Evolutionary conservation across 345 rosid genomes (phyloP).

Genomic region (Linum usitatissimum): DNA sequence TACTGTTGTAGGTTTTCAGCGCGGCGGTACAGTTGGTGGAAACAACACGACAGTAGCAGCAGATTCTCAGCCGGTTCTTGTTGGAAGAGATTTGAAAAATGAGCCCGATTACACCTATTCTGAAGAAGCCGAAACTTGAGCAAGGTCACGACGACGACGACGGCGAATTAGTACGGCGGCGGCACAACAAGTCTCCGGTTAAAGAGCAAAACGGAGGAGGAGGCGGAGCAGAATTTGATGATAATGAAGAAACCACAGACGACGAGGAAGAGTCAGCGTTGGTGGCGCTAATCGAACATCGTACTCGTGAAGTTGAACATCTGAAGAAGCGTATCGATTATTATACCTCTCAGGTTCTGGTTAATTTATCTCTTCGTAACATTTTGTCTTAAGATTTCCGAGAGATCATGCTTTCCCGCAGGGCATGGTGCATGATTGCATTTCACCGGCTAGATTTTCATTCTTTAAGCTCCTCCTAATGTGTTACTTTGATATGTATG

Average conservation of each 20-base stretch:
- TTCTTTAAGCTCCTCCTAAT: neutral
- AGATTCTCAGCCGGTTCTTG: neutral
- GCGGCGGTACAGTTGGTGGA: neutral
- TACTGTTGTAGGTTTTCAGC: too few species aligned
- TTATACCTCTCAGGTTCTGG: slow-evolving; percentile 56
- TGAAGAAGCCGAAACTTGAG: slow-evolving; percentile 15
- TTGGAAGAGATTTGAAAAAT: neutral
- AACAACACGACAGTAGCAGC: neutral
- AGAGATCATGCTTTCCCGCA: neutral
- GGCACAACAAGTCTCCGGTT: slow-evolving; percentile 9
- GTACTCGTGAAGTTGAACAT: slow-evolving; percentile 50
- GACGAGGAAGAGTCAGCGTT: slow-evolving; percentile 55
- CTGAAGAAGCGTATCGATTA: slow-evolving; percentile 52
- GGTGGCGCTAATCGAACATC: slow-evolving; percentile 66
- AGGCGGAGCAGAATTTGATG: slow-evolving; percentile 23
- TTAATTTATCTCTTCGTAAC: neutral
- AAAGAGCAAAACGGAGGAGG: slow-evolving; percentile 17
- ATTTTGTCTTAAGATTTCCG: neutral
- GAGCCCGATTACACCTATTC: slow-evolving; percentile 8
- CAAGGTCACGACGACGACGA: neutral
- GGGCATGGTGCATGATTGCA: neutral
- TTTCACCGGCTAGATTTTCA: too few species aligned
- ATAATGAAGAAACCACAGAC: neutral
- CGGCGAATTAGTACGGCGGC: neutral
- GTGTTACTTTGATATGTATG: too few species aligned